Base-by-base conservation (phyloP, 768 basidiomycete genomes). In the Multifurca ochricompacta region DNA sequence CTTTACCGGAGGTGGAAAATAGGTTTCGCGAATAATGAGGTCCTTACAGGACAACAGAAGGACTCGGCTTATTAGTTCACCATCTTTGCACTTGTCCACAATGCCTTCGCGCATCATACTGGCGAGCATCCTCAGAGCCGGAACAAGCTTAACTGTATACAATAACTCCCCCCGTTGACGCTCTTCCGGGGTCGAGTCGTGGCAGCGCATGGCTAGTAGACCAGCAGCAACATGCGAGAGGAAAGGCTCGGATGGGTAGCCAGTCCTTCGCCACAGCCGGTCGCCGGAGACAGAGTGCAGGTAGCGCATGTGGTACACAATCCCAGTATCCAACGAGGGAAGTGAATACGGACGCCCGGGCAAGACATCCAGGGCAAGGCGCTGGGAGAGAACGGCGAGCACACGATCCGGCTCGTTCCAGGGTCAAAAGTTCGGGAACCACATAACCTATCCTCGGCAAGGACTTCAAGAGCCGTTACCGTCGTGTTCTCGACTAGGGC, bases 101-200 rank as follows among this genome's bases (percentile, higher is more conserved):
- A 36, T 27, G 25, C 48, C 47, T 37, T 37, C 35, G 16, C 35
- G 35, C 27, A 39, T 48, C 25, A 48, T 5, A 3, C 16, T 11
- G 25, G 35, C 47, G 16, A 44, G 47, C 47, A 27, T 48, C 23
- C 48, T 48, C 48, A 37, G n/a, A 13, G 48, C 36, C n/a, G 48
- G 48, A 8, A 49, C 48, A 4, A 39, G 48, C 21, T 49, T 49
- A 27, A 36, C 13, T 16, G 48, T 49, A 35, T 39, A 39, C 10
- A 39, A 5, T 19, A 39, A 14, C 16, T 4, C 25, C 8, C 36
- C 36, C 14, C 4, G 25, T n/a, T 39, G 16, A 27, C 8, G 4
- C 4, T 6, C 23, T 36, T 25, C 48, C 8, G 4, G 25, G 9
- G 16, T 16, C 0, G 36, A 13, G 21, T 41, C 10, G 13, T 41